Base-by-base conservation (phyloP, 148 eudicot species). In the Camellia granthamiana region DNA sequence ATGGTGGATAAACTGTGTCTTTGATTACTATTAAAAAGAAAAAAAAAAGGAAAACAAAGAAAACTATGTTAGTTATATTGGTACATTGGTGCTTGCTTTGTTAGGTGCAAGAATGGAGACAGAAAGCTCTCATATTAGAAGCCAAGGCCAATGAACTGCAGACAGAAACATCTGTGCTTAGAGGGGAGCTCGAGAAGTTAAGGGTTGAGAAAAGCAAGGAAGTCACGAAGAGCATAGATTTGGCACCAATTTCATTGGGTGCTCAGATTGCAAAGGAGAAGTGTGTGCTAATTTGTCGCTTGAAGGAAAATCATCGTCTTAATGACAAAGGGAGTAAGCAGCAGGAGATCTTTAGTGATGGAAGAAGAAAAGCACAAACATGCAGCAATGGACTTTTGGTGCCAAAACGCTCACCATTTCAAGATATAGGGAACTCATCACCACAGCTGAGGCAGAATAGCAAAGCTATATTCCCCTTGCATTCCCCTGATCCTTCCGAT, bases 61-160 rank as follows among this genome's bases (percentile, higher is more conserved):
- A 30, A 30, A 30, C 38, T 49, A 49, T 49, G 52, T 7, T 0
- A 49, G 52, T 49, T 18, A 47, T 46, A 4, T 70, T 47, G 13
- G 6, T 72, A 38, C 76, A 13, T 58, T 10, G 14, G 65, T 56
- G 41, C 30, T 60, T 56, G 41, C 30, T 60, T 15, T 82, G 9
- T 44, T 78, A 93, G 99, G 98, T 85, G 73, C 84, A 85, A 79
- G 93, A 90, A 78, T 96, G 95, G 98, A 90, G 84, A 76, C 84
- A 82, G 65, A 96, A 88, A 74, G 90, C 98, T 52, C 61, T 81
- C 10, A 76, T 80, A 6, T 84, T 66, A 2, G 93, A 92, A 75
- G 65, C 47, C 56, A 91, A 87, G 83, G 94, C 90, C 18, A 83
- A 83, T 12, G 84, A 81, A 73, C 86, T 91, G 51, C 86, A 88